Base-by-base conservation (phyloP, 495 filamentous ascomycete species). In the Opeltia flavorubescens region DNA sequence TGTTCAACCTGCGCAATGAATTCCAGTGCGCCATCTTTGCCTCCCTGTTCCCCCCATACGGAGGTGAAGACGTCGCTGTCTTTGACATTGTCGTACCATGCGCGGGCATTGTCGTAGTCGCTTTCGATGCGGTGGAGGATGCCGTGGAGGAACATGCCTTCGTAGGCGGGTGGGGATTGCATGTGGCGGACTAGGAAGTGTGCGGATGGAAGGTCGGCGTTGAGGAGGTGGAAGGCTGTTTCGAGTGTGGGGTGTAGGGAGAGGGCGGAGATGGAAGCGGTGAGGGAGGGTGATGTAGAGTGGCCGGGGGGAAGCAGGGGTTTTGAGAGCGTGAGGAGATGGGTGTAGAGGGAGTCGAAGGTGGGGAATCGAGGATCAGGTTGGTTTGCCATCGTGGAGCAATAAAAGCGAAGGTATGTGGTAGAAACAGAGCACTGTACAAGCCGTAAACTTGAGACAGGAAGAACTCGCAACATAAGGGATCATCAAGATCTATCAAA, bases 171-270 rank as follows among this genome's bases (percentile, higher is more conserved):
- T 9, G 59, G 47, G 17, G 59, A 60, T 53, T 69, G 62, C 68
- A 72, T 72, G 48, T 72, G 61, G 1, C 68, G 59, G 39, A 69
- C 53, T 5, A 71, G 60, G 52, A 72, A 72, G 51, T 72, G 68
- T 4, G 68, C 69, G 43, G 57, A 59, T 0, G 65, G 52, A 3
- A 70, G 61, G 51, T 72, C 67, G 39, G 50, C 48, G 55, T 72
- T 70, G 20, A 70, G 55, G 49, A 70, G 59, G 50, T 70, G 69
- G 7, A 72, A 61, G n/a, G 62, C 54, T 1, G 64, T 49, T 55
- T 72, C 69, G 21, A 69, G 59, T 13, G 61, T 62, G 1, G 68
- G 67, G 44, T 71, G 67, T 4, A 70, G 47, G n/a, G 50, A 52
- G 3, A 67, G 52, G 11, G 55, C 43, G 15, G 68, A 43, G 47